Percentiles rank a stretch among this genome's conserved stretches.
Conservation (phyloP, 176 grass and related monocot species). For the Thalia dealbata region DNA sequence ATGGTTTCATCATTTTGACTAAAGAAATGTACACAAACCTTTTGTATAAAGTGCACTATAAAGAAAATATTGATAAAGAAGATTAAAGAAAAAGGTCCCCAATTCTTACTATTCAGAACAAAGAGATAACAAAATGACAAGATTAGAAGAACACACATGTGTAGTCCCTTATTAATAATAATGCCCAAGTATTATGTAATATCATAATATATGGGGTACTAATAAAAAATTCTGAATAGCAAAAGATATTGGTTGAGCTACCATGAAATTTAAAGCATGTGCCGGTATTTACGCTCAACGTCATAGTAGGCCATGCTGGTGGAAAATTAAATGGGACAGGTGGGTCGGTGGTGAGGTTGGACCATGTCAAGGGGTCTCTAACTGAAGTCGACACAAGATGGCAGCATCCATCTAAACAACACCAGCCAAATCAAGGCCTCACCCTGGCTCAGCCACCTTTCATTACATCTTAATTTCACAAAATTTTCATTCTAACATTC, state of each 20-base stretch:
- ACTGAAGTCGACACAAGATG: background rate
- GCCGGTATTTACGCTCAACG: background rate
- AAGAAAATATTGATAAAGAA: too few species aligned
- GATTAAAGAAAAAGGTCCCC: too few species aligned
- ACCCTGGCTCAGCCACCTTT: background rate
- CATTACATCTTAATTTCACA: background rate
- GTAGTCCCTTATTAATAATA: background rate
- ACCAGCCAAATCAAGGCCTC: background rate
- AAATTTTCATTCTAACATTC: background rate
- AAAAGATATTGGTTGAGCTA: too few species aligned
- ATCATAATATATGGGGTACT: background rate
- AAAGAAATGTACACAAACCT: too few species aligned
- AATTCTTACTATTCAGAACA: too few species aligned
- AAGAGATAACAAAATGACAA: too few species aligned
- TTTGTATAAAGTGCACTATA: too few species aligned
- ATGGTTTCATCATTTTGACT: too few species aligned
- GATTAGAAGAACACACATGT: background rate
- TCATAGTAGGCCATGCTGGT: background rate
- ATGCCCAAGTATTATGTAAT: background rate
- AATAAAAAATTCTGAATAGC: too few species aligned
- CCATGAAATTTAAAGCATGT: background rate
- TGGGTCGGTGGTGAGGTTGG: background rate
- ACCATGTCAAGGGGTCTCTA: background rate
- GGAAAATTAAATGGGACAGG: background rate
- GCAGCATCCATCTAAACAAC: background rate